Base-by-base conservation (phyloP, 1,139 yeast genomes). In the Geotrichum australiense region DNA sequence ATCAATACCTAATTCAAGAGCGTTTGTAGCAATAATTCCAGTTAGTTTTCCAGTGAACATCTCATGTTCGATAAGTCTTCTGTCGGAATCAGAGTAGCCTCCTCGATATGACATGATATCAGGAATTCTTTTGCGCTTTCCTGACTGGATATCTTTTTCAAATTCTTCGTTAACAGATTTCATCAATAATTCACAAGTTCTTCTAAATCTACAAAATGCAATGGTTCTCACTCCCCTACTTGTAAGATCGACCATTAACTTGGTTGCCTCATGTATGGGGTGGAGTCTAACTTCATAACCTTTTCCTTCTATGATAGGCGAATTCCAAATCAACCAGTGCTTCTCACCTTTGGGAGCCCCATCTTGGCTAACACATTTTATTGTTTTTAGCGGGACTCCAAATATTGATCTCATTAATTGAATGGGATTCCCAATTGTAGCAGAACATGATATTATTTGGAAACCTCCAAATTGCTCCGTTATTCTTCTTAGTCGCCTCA, bases 71-170 rank as follows among this genome's bases (percentile, higher is more conserved):
- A 91, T 91, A 37, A 76, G 72, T 49, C 98, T 72, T 50, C 99
- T 70, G 57, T 91, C 97, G 2, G 72, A 63, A 3, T 86, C 79
- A 4, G 94, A 78, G 55, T 91, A 91, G 0, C 99, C 99, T 24
- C 98, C 98, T 50, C 99, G 69, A 54, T 91, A 91, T 31, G 94
- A 78, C 93, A 86, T 85, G 1, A 91, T 82, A 46, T 81, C 82
- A 5, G 76, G 61, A 5, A 31, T 15, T 4, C 35, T 19, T 11
- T 35, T 16, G 5, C 62, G 56, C 14, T 70, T 64, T 30, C 66
- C 65, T 48, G 47, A 29, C 6, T 16, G 43, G 35, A 39, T 33
- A 21, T 27, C 20, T 6, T 66, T 68, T 18, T 66, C 63, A 19
- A 81, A 63, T 5, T 73, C 56, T 7, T 64, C 65, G 43, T 94